These are phyloP conservation scores for Lachancea lanzarotensis DNA, from an alignment of 805 yeast species.

Conservation along the genomic window DNA sequence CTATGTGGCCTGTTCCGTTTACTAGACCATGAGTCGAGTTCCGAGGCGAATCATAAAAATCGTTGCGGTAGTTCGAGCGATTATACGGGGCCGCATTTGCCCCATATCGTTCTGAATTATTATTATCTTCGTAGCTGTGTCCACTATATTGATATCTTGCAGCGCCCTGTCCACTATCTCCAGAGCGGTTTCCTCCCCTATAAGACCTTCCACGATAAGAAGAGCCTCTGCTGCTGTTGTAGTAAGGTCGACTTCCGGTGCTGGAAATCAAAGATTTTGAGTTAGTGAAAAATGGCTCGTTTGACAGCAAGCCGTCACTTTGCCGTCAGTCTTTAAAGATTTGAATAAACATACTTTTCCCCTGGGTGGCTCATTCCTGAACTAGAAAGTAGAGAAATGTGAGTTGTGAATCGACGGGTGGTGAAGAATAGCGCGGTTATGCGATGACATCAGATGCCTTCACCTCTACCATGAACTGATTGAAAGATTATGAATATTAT, in stretches of 20 bases:
- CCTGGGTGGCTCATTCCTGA: slow-evolving; percentile 4
- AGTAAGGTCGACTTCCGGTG: slow-evolving; percentile 1
- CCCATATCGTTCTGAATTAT: neutral
- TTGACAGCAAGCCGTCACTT: no score
- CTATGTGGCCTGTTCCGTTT: slow-evolving; percentile 1
- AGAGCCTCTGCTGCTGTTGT: slow-evolving; percentile 5
- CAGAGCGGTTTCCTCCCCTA: slow-evolving; percentile 6
- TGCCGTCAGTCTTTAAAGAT: no score
- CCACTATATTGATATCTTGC: neutral
- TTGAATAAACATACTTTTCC: slow-evolving; percentile 2
- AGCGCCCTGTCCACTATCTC: slow-evolving; percentile 4
- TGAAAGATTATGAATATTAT: no score
- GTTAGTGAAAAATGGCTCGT: neutral
- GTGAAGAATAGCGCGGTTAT: no score
- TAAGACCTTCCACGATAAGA: slow-evolving; percentile 6
- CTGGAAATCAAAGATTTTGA: neutral
- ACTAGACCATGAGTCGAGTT: slow-evolving; percentile 1
- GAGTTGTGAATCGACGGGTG: no score
- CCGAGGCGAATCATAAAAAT: slow-evolving; percentile 2
- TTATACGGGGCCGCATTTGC: neutral
- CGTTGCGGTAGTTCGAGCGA: slow-evolving; percentile 3
- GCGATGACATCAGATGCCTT: no score
- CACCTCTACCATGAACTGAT: no score
- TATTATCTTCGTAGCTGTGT: slow-evolving; percentile 4
- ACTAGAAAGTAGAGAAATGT: no score